Percentiles rank a stretch among this genome's conserved stretches.
Evolutionary conservation across 208 protist species (phyloP).

Genomic region (Trichomonas tenax): DNA sequence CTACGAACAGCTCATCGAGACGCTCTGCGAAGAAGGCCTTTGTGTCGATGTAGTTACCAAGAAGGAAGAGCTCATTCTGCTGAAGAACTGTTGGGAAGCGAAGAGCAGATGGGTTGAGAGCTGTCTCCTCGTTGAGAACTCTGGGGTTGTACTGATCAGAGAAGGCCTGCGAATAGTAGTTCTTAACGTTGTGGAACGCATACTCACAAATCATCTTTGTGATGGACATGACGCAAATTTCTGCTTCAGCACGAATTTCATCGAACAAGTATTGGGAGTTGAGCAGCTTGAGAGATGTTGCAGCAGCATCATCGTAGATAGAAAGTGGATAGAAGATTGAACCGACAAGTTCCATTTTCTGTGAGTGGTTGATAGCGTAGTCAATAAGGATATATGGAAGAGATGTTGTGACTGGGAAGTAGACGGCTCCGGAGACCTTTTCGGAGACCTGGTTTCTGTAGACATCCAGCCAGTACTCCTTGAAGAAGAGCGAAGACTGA

Average conservation of each 20-base stretch:
- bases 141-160: neutral
- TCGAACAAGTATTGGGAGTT: neutral
- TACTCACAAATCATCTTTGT: neutral
- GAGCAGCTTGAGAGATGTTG: neutral
- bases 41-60: neutral
- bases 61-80: neutral
- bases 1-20: neutral
- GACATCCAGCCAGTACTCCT: neutral
- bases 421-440: neutral
- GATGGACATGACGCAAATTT: neutral
- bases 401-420: constrained; percentile 3
- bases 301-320: constrained; percentile 10
- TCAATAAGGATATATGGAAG: neutral
- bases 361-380: neutral
- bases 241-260: neutral
- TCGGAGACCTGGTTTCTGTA: neutral
- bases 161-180: neutral
- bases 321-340: neutral
- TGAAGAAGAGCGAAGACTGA: neutral
- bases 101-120: neutral
- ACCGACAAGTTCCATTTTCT: neutral
- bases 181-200: neutral
- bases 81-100: neutral
- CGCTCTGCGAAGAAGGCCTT: neutral
- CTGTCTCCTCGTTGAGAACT: neutral